Evolutionary conservation across 306 rosid species (phyloP), one percentile per base, ranked within the genome.

Genomic region (Comarum palustre): DNA sequence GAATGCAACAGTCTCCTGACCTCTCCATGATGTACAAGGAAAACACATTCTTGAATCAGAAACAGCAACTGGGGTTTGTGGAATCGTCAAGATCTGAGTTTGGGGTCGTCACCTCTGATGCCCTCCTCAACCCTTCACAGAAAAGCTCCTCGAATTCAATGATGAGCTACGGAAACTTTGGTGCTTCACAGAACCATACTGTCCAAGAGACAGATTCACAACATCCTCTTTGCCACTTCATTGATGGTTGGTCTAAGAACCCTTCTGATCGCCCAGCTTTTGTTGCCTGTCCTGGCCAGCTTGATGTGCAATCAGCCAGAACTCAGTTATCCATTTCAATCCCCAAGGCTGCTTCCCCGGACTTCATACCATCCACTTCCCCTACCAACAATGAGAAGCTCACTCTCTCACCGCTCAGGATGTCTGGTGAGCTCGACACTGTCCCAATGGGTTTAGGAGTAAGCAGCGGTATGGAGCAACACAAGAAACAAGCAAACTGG

Each of bases 241-340:
- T 91, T 8, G 83, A 93, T 22, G 87, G 83, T 63, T 91, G 87
- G 80, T 92, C 95, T 11, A 89, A 86, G 79, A 69, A 66, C 45
- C 87, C 83, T 31, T 72, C 86, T 2, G 77, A 78, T 50, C 80
- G 78, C 41, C 41, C 82, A 1, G 31, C 77, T 29, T 20, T 27
- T 4, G 64, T 84, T 47, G 85, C 84, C 1, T 88, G 96, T 92
- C 83, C 85, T 0, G 86, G 80, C 36, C 51, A 71, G 7, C 82
- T 75, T 0, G 88, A 82, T 68, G 66, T 66, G 68, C 94, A 82
- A 55, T 79, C 92, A 13, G 92, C 83, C 38, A 81, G 86, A 39
- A 86, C 96, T 47, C 97, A 92, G 52, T 73, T 92, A 4, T 92
- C 98, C 7, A 92, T 92, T 67, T 82, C 96, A 31, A 88, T 83